These are phyloP conservation scores for Mycena epipterygia DNA, from an alignment of 768 basidiomycete genomes.

Conservation along the genomic window DNA sequence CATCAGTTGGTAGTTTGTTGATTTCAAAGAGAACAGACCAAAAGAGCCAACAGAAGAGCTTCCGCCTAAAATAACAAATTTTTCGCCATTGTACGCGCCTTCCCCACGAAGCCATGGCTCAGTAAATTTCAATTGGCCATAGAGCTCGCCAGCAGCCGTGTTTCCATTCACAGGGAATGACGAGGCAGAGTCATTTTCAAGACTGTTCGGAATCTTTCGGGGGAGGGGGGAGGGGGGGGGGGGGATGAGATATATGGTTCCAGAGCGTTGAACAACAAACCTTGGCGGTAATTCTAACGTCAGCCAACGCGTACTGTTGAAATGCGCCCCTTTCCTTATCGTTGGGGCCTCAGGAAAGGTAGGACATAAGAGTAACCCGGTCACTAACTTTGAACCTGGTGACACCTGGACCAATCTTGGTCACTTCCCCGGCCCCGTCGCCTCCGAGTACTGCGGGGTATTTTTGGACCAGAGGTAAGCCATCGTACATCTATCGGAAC, in stretches of 20 bases:
- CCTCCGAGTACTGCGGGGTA: constrained; percentile 52
- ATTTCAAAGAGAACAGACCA: neutral
- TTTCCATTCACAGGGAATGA: constrained; percentile 1
- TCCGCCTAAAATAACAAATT: constrained; percentile 13
- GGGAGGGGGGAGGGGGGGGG: no score
- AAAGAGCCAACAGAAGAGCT: constrained; percentile 15
- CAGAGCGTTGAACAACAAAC: neutral
- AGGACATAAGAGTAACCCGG: constrained; percentile 40
- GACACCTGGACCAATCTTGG: constrained; percentile 54
- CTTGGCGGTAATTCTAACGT: neutral
- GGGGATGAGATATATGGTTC: neutral
- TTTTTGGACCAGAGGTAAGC: constrained; percentile 40
- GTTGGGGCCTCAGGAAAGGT: neutral
- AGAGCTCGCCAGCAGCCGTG: constrained; percentile 8
- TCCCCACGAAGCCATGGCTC: constrained; percentile 13
- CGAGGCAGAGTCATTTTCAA: constrained; percentile 12
- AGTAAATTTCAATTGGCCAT: constrained; percentile 13
- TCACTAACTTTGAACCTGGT: constrained; percentile 51
- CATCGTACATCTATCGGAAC: neutral
- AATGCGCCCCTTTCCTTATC: constrained; percentile 16
- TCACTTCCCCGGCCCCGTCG: constrained; percentile 55
- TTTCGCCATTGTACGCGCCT: constrained; percentile 11
- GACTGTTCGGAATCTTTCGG: neutral
- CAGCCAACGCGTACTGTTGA: constrained; percentile 17
- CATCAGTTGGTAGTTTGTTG: neutral